phyloP scores from a whole-genome alignment of 129 eudicot species.

The Flaveria trinervia region DNA sequence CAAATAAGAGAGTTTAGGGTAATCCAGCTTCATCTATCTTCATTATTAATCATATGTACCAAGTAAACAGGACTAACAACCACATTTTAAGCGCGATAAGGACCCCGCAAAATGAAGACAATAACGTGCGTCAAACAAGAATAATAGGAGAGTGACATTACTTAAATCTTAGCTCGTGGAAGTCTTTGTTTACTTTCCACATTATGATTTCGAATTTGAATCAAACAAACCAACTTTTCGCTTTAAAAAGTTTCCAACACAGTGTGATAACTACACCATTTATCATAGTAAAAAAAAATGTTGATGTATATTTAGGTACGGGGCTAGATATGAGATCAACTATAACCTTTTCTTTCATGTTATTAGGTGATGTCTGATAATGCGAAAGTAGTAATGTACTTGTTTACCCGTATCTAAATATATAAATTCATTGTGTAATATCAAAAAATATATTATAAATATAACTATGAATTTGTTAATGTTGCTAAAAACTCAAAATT shows the following conservation, averaged over 20 bases:
- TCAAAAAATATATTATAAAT: too few species aligned
- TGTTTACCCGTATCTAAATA: not conserved
- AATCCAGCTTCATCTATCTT: not conserved
- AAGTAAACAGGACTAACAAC: not conserved
- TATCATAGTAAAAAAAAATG: not conserved
- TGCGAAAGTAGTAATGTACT: too few species aligned
- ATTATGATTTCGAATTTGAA: not conserved
- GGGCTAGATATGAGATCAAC: too few species aligned
- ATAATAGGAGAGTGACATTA: not conserved
- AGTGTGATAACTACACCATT: not conserved
- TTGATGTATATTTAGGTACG: not conserved
- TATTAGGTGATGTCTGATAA: too few species aligned
- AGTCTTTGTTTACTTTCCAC: not conserved
- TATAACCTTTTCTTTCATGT: too few species aligned
- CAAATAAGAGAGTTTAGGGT: slow-evolving; percentile 13
- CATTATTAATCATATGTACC: not conserved
- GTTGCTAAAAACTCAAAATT: too few species aligned
- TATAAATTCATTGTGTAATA: too few species aligned
- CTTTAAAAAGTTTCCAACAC: too few species aligned
- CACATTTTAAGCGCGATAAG: not conserved
- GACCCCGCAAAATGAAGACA: not conserved
- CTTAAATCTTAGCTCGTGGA: not conserved
- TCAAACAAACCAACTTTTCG: not conserved
- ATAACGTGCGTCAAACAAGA: not conserved
- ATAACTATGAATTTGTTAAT: not conserved